Evolutionary conservation across 2,329 filamentous ascomycete species (phyloP).

Genomic region (Bimuria novae-zelandiae): DNA sequence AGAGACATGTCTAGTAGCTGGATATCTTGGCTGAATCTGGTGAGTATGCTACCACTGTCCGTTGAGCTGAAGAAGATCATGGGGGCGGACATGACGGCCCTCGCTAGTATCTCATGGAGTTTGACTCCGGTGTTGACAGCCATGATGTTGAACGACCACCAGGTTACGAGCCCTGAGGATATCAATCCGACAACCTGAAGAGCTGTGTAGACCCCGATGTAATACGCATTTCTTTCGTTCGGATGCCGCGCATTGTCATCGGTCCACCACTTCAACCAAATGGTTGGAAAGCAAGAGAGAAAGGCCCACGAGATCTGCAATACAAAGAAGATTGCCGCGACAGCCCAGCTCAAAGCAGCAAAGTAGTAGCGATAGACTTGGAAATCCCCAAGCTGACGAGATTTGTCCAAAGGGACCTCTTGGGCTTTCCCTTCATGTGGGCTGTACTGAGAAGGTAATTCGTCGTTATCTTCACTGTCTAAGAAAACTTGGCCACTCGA

Average conservation of each 20-base stretch:
- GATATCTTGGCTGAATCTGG: slow-evolving; percentile 17
- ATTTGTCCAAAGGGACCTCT: background rate
- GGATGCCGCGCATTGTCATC: background rate
- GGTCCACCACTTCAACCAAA: slow-evolving; percentile 6
- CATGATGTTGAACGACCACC: slow-evolving; percentile 2
- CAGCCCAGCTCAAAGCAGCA: background rate
- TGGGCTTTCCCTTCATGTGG: background rate
- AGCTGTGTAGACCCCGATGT: background rate
- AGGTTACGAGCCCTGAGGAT: background rate
- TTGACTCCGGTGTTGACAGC: slow-evolving; percentile 1
- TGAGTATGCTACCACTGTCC: slow-evolving; percentile 6
- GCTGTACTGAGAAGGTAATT: background rate
- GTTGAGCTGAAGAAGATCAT: slow-evolving; percentile 3
- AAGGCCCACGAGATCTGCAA: slow-evolving; percentile 1
- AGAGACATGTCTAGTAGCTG: slow-evolving; percentile 10
- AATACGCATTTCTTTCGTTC: background rate
- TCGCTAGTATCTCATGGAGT: slow-evolving; percentile 6
- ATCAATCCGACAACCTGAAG: background rate
- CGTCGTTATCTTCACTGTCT: background rate
- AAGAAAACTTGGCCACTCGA: background rate
- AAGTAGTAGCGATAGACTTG: background rate
- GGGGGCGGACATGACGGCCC: background rate
- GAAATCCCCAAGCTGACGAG: background rate
- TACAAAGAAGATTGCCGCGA: background rate
- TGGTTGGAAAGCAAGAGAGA: background rate